These are phyloP conservation scores for Mycena leptocephala DNA, from an alignment of 768 basidiomycete species.

Conservation along the genomic window DNA sequence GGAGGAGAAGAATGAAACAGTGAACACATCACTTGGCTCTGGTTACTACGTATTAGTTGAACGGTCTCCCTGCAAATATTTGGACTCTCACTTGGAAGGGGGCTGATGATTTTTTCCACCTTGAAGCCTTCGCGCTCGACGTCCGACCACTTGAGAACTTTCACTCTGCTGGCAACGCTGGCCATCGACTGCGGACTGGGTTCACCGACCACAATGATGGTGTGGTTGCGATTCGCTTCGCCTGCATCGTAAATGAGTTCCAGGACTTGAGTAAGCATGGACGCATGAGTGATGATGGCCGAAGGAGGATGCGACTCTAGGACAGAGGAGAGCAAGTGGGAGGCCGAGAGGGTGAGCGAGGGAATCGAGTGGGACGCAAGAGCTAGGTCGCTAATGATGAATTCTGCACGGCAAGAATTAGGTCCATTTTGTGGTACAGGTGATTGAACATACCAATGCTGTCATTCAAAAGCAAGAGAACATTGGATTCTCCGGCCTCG, in stretches of 20 bases:
- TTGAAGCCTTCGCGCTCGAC: conserved; percentile 78
- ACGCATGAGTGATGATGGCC: conserved; percentile 81
- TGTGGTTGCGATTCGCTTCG: conserved; percentile 63
- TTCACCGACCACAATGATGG: conserved; percentile 84
- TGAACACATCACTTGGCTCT: conserved; percentile 79
- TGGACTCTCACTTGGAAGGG: conserved; percentile 67
- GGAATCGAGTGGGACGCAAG: conserved; percentile 79
- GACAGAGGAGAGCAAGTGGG: conserved; percentile 74
- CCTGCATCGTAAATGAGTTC: conserved; percentile 79
- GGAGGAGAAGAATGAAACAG: conserved; percentile 75
- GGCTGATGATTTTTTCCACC: conserved; percentile 61
- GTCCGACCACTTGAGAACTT: conserved; percentile 78
- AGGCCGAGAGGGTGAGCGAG: conserved; percentile 76
- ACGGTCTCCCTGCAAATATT: not conserved
- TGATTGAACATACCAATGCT: conserved; percentile 69
- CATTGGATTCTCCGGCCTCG: conserved; percentile 73
- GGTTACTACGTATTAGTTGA: conserved; percentile 20
- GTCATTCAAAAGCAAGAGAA: conserved; percentile 86
- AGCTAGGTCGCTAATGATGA: conserved; percentile 85
- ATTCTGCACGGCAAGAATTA: conserved; percentile 63
- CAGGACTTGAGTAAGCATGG: conserved; percentile 78
- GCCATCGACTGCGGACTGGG: conserved; percentile 62
- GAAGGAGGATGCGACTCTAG: conserved; percentile 78
- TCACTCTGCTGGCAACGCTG: conserved; percentile 66
- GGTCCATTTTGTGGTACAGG: not conserved